Base-by-base conservation (phyloP, 352 stramenopile genomes). In the Globisporangium sylvaticum region DNA sequence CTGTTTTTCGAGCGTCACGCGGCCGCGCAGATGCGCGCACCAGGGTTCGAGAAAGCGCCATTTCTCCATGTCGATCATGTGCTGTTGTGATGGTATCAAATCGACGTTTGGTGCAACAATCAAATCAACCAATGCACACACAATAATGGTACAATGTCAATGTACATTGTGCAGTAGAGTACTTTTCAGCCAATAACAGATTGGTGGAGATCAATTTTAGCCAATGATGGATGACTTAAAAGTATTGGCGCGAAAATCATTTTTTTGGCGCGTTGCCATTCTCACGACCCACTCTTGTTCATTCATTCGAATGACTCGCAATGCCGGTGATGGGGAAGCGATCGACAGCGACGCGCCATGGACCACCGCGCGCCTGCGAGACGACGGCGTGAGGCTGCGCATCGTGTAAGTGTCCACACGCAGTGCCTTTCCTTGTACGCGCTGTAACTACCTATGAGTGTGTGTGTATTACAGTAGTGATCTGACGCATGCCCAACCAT, bases 351-450 rank as follows among this genome's bases (percentile, higher is more conserved):
- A 27, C 18, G 29, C 20, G 29, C 29, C 54, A 24, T 90, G 81
- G 81, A 80, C 81, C 14, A 50, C 66, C 7, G 75, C 62, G 57
- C 78, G 79, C 1, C 72, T 89, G 29, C 65, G 67, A 59, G 77
- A 85, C 46, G 71, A 87, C 69, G 80, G 82, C 53, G 80, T 89
- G 62, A 67, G 61, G 27, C 79, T 86, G 29, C 82, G 80, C 31
- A 73, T 88, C 24, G 82, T 89, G 82, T 90, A 77, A 52, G 80
- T 70, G 18, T 20, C 27, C 2, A 18, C 18, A 5, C 24, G n/a
- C 9, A 37, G 9, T 10, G 12, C 9, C 24, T 7, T 44, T 12
- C 46, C 44, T 22, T 8, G 10, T 22, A 42, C 6, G 5, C n/a
- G 6, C 10, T 61, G 31, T 56, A 6, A 48, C 8, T 32, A 20